Evolutionary conservation across 495 filamentous ascomycete species (phyloP), one percentile per base, ranked within the genome.

Genomic region (Annulohypoxylon stygium): DNA sequence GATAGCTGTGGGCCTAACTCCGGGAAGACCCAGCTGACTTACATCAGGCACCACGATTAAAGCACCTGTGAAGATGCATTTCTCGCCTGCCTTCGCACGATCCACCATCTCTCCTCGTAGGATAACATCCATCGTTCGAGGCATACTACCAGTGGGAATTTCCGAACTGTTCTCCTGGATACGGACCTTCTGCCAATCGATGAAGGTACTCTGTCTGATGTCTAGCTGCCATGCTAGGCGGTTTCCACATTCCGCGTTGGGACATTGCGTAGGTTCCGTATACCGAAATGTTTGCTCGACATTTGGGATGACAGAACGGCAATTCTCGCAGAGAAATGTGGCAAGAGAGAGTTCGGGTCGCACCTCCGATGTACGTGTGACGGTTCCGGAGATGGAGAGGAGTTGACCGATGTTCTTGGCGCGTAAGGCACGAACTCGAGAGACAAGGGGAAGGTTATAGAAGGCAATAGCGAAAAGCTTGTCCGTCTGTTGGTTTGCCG

Each of bases 61-160:
- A 1, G 95, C 93, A 51, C 96, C 96, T 0, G 96, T 98, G 78
- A 99, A 99, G 71, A 98, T 92, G 74, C 95, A 98, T 76, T 97
- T 97, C 82, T 99, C 97, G 68, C 96, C 96, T 26, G 96, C 97
- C 82, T 98, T 98, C 20, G 94, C 93, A 37, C 96, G 90, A 75
- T 99, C 96, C 2, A 99, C 96, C 83, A 98, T 97, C 81, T 99
- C 96, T 67, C 97, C 97, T 67, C 97, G 89, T n/a, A 99, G 83
- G 73, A 99, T 97, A 23, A 99, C 90, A 75, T 99, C 96, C 90
- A 99, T 94, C 4, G 96, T 99, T 47, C 96, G 89, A 3, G 96
- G 96, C 96, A 99, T 99, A 81, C 94, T 97, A 45, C 96, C 96
- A 1, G 96, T 99, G 0, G 96, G 96, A 54, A 99, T 99, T 80